These are phyloP conservation scores for Aspergillus sp. DNA, from an alignment of 2,329 filamentous ascomycete species.

Conservation along the genomic window DNA sequence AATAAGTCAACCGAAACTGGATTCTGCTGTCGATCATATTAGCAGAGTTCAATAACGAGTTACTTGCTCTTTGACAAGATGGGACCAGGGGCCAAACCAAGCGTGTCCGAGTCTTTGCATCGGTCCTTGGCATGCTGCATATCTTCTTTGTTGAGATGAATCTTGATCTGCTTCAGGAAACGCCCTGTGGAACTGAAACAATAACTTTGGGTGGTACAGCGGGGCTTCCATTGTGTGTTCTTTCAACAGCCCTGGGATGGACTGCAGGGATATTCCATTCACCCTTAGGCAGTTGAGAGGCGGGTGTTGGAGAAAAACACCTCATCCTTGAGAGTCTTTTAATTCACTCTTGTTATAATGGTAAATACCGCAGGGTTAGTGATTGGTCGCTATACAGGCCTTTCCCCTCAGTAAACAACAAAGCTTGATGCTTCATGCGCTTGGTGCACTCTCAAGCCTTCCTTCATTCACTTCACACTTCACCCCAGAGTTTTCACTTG, in stretches of 20 bases:
- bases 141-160: not conserved
- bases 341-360: not conserved
- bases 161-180: not conserved
- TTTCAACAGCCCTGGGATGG: not conserved
- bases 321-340: not conserved
- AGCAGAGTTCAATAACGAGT: not conserved
- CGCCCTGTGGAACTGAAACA: not conserved
- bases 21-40: not conserved
- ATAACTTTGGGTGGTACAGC: not conserved
- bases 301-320: not conserved
- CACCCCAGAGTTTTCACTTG: not conserved
- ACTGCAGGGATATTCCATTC: not conserved
- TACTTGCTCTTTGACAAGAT: not conserved
- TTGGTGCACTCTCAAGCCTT: not conserved
- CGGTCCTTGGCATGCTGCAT: not conserved
- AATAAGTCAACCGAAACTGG: not conserved
- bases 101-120: not conserved
- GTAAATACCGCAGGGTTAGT: not conserved
- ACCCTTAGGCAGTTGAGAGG: too few species aligned
- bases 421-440: not conserved
- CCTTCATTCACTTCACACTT: not conserved
- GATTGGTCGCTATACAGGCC: not conserved
- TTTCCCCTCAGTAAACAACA: not conserved
- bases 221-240: not conserved
- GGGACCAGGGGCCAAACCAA: not conserved